These are phyloP conservation scores for Rhamnella rubrinervis DNA, from an alignment of 331 rosid genomes.

Conservation along the genomic window DNA sequence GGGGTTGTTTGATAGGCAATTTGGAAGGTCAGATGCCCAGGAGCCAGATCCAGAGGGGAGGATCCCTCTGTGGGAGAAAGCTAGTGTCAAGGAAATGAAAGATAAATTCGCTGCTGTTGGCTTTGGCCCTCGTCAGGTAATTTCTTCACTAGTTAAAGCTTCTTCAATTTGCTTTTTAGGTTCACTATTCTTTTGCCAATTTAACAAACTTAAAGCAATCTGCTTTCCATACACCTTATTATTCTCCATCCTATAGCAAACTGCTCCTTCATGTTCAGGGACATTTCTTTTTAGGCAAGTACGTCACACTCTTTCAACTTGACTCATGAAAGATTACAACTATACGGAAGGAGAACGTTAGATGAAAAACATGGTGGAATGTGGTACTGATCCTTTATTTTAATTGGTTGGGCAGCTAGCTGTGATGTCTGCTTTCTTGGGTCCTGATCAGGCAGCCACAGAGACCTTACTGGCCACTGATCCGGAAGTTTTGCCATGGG, in stretches of 20 bases:
- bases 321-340: no score
- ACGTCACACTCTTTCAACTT: no score
- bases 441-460: slow-evolving; percentile 82
- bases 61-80: slow-evolving; percentile 82
- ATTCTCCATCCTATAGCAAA: no score
- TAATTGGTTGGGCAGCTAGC: slow-evolving; percentile 61
- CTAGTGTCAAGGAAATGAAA: slow-evolving; percentile 83
- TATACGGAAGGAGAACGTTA: no score
- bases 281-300: no score
- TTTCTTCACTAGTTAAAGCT: slow-evolving; percentile 1
- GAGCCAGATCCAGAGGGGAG: slow-evolving; percentile 96
- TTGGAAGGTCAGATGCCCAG: slow-evolving; percentile 82
- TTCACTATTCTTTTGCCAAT: not conserved
- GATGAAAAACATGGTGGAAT: no score
- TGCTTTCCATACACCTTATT: no score
- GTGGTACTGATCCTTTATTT: no score
- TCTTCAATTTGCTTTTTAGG: slow-evolving; percentile 1
- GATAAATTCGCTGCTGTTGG: slow-evolving; percentile 83
- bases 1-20: slow-evolving; percentile 77
- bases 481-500: slow-evolving; percentile 85
- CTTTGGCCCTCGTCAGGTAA: slow-evolving; percentile 95
- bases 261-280: no score
- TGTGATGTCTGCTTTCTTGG: slow-evolving; percentile 87
- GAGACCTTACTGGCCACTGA: slow-evolving; percentile 77
- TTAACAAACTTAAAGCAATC: not conserved